Evolutionary conservation across 495 filamentous ascomycete genomes (phyloP).

Genomic region (Cercophora sp.): DNA sequence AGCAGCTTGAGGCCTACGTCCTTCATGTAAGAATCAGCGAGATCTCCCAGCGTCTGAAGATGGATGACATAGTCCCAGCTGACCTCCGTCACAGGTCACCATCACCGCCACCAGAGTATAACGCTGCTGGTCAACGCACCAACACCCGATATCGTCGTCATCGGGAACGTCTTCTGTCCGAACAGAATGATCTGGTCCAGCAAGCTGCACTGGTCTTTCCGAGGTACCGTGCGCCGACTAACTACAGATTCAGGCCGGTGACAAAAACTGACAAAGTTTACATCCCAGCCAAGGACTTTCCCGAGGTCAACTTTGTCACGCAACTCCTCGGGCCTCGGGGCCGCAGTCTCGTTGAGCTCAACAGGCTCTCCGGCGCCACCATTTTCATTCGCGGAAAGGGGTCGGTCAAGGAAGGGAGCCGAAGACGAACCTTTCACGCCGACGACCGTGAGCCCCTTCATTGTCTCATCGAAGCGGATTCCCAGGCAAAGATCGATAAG

Average conservation of each 20-base stretch:
- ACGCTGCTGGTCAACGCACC: conserved; percentile 90
- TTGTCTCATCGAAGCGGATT: conserved; percentile 94
- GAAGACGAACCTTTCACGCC: conserved; percentile 79
- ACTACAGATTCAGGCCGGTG: conserved; percentile 89
- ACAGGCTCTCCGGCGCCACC: conserved; percentile 84
- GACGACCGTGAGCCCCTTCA: conserved; percentile 96
- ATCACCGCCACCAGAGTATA: conserved; percentile 87
- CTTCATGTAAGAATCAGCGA: conserved; percentile 88
- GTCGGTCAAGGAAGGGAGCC: conserved; percentile 95
- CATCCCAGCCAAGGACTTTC: conserved; percentile 97
- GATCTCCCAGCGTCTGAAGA: conserved; percentile 92
- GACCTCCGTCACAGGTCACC: conserved; percentile 70
- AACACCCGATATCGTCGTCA: conserved; percentile 93
- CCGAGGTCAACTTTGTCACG: conserved; percentile 99
- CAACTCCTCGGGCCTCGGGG: conserved; percentile 97
- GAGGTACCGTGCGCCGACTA: conserved; percentile 89
- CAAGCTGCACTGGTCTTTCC: conserved; percentile 92
- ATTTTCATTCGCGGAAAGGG: conserved; percentile 96
- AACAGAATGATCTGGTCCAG: conserved; percentile 88
- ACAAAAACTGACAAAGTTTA: conserved; percentile 99
- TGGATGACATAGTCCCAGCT: conserved; percentile 86
- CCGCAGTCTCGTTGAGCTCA: conserved; percentile 95
- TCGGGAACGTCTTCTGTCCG: conserved; percentile 86
- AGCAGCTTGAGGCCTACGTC: conserved; percentile 93
- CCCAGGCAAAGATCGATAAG: conserved; percentile 89